Evolutionary conservation across 495 filamentous ascomycete genomes (phyloP), one percentile per base, ranked within the genome.

Genomic region (Penicillium lagena): DNA sequence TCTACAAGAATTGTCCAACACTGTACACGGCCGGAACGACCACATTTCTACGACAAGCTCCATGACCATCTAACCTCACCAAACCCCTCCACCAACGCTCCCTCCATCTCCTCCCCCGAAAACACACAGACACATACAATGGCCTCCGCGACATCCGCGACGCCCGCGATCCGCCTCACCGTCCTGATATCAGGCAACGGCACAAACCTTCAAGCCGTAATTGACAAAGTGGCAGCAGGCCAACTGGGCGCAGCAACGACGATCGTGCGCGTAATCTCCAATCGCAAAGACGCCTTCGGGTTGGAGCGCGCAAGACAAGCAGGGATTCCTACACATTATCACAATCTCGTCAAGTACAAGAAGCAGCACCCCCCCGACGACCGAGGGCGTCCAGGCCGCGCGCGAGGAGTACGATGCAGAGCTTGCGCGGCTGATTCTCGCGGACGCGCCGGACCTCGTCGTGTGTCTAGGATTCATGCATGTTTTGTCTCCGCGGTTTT

Each of bases 161-260:
- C 22, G 22, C 22, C 22, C 22, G 22, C 63, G 32, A 63, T 67
- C 34, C 71, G 70, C 29, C 61, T 83, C 36, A 79, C 80, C 33
- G 74, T 87, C 42, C 75, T 87, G 43, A 86, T 89, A 41, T 90
- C 83, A 45, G 90, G 87, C 58, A 81, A 76, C 51, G 91, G 91
- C 49, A 79, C 86, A 39, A 96, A 96, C 59, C 80, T 97, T 17
- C 89, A 95, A 71, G 89, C 89, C 29, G 76, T 96, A 33, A 93
- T 96, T 55, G 85, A 95, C 64, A 83, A 85, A 38, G 69, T 77
- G 37, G 62, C 66, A 29, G 63, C 71, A 12, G 64, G 67, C 14
- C 54, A 63, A 7, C 75, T 87, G 43, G 32, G 32, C 32, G n/a
- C 9, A 10, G 77, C 85, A 45, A 76, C 80, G 33, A 71, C 66